Evolutionary conservation across 2,329 filamentous ascomycete genomes (phyloP).

Genomic region (Hypoxylon sp.): DNA sequence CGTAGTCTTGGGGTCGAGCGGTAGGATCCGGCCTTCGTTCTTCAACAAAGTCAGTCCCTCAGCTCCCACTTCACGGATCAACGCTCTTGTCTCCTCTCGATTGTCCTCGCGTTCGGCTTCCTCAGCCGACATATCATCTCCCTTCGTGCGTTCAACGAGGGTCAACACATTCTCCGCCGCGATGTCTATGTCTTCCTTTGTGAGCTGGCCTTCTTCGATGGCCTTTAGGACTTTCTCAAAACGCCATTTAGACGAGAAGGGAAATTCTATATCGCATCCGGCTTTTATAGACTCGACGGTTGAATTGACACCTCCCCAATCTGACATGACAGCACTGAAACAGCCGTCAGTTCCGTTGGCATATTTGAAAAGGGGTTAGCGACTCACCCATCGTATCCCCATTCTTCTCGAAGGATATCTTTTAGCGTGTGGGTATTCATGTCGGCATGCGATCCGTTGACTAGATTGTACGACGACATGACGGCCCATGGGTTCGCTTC

Average conservation of each 20-base stretch:
- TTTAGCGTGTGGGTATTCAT: constrained; percentile 70
- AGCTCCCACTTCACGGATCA: constrained; percentile 73
- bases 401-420: constrained; percentile 72
- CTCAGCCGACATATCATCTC: constrained; percentile 70
- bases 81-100: constrained; percentile 68
- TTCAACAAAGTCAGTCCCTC: constrained; percentile 76
- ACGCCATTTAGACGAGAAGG: constrained; percentile 68
- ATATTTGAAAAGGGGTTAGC: neutral
- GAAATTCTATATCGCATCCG: constrained; percentile 72
- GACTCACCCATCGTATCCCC: constrained; percentile 72
- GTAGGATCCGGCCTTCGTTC: constrained; percentile 72
- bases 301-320: constrained; percentile 73
- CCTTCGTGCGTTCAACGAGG: constrained; percentile 73
- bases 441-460: constrained; percentile 75
- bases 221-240: constrained; percentile 71
- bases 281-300: constrained; percentile 68
- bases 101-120: constrained; percentile 71
- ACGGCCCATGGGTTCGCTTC: constrained; percentile 79
- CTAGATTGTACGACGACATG: constrained; percentile 78
- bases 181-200: constrained; percentile 66
- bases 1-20: constrained; percentile 67
- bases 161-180: constrained; percentile 73
- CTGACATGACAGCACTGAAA: constrained; percentile 68
- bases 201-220: constrained; percentile 64
- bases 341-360: constrained; percentile 44